phyloP scores from a whole-genome alignment of 2,329 filamentous ascomycete species.

The Chalara sp. region DNA sequence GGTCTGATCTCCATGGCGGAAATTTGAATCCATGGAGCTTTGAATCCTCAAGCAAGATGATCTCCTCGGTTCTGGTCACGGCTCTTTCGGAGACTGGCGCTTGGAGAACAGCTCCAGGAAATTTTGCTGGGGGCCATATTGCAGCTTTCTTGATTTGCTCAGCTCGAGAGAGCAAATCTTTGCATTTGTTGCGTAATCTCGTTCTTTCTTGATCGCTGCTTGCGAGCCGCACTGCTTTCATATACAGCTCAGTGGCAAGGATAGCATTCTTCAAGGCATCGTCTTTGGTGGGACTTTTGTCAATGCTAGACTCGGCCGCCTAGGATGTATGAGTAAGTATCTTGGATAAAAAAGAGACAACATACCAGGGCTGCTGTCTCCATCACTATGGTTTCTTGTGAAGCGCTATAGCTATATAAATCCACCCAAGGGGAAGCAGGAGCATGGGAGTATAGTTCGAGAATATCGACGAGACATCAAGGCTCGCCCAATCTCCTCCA shows the following conservation, averaged over 20 bases:
- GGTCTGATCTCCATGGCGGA: conserved; percentile 71
- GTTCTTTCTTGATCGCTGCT: conserved; percentile 55
- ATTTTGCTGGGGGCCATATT: conserved; percentile 14
- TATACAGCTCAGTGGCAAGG: conserved; percentile 70
- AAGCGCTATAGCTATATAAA: no score
- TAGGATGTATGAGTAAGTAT: conserved; percentile 23
- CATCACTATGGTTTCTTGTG: conserved; percentile 17
- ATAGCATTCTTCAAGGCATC: conserved; percentile 72
- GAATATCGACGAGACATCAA: no score
- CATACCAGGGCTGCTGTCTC: conserved; percentile 41
- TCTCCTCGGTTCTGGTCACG: conserved; percentile 64
- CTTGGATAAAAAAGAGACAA: neutral
- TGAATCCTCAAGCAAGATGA: conserved; percentile 70
- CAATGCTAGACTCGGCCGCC: conserved; percentile 47
- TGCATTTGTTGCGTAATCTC: conserved; percentile 61
- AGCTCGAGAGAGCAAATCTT: conserved; percentile 62
- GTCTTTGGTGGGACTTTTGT: conserved; percentile 42
- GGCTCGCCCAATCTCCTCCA: no score
- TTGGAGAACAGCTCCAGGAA: conserved; percentile 20
- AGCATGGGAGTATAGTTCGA: no score
- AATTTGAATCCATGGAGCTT: conserved; percentile 78
- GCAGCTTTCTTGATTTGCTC: conserved; percentile 62
- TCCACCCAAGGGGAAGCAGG: no score
- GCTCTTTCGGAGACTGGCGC: conserved; percentile 45
- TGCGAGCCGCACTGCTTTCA: conserved; percentile 64